Evolutionary conservation across 192 early-diverging fungal genomes (phyloP), one percentile per base, ranked within the genome.

Genomic region (Coemansia sp.): DNA sequence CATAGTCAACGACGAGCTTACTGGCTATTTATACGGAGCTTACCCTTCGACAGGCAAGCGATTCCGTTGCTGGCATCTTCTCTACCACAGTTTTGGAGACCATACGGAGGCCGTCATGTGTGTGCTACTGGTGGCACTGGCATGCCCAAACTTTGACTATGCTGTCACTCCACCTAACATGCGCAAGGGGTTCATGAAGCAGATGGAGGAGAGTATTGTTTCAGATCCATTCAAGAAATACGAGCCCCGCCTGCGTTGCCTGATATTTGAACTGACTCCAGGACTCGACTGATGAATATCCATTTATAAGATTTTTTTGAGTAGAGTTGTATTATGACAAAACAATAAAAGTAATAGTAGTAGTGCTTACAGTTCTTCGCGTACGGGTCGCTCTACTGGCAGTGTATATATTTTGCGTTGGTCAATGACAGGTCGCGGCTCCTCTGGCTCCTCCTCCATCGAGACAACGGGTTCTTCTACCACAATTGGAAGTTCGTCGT

Each of bases 371-470:
- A 71, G 44, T 12, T 71, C 70, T 29, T 61, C 64, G 13, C 47
- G 49, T 27, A 50, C 49, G 3, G 64, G 70, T 3, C 64, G 64
- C 34, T 66, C 71, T 3, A 67, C 71, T 13, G 71, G 65, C 12
- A 67, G 49, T 22, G 56, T 60, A 16, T 62, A 73, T 7, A 56
- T 16, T 56, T 56, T 56, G 53, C 53, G 53, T 29, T 1, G 53
- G 30, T 56, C 53, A 30, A 56, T 32, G 29, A 15, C 30, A n/a
- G 52, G 61, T 56, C n/a, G 24, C 50, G 45, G 63, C 22, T 35
- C 27, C 32, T 34, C 24, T 49, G 44, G 44, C 44, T 18, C 49
- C 49, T 1, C 40, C 1, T 41, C 29, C 15, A 34, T 30, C 15
- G 24, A 34, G 53, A 56, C 53, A 34, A 56, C 15, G 18, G 45